A percentile compares a stretch with the other conserved stretches of the same genome.
phyloP scores from a whole-genome alignment of 371 early-diverging fungal genomes.

The Mortierella sp. region DNA sequence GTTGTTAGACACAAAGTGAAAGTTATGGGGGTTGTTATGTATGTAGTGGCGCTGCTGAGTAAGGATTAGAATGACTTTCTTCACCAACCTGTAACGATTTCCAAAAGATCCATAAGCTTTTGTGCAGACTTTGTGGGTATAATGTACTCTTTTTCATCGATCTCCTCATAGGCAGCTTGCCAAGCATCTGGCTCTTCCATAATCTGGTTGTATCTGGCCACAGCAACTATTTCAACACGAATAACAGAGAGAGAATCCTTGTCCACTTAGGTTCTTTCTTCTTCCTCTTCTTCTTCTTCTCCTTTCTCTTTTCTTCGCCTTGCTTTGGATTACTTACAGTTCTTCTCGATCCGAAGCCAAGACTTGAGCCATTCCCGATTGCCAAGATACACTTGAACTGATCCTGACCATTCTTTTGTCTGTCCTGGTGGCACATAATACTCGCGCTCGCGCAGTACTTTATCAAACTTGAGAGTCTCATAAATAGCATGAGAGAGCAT shows the following conservation, averaged over 20 bases:
- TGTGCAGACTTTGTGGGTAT: slow-evolving; percentile 68
- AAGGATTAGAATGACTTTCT: slow-evolving; percentile 54
- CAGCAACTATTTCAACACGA: slow-evolving; percentile 56
- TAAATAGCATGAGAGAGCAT: slow-evolving; percentile 79
- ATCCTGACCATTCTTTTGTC: slow-evolving; percentile 54
- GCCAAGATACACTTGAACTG: slow-evolving; percentile 65
- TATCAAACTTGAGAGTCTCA: slow-evolving; percentile 82
- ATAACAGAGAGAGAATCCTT: background rate
- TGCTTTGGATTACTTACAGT: slow-evolving; percentile 58
- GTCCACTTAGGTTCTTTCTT: background rate
- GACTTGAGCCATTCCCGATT: slow-evolving; percentile 68
- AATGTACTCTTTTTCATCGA: slow-evolving; percentile 55
- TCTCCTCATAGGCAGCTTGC: slow-evolving; percentile 62
- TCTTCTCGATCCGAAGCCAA: slow-evolving; percentile 80
- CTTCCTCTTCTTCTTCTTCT: too few species aligned
- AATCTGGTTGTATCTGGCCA: slow-evolving; percentile 68
- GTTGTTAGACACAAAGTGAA: slow-evolving; percentile 3
- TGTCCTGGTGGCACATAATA: slow-evolving; percentile 59
- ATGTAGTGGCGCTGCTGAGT: slow-evolving; percentile 41
- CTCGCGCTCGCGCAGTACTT: slow-evolving; percentile 73
- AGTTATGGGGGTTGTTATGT: background rate
- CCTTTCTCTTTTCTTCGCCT: background rate
- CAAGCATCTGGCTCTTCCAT: slow-evolving; percentile 69
- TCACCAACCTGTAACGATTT: slow-evolving; percentile 66
- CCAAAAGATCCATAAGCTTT: slow-evolving; percentile 65